Conservation (phyloP, 805 yeast genomes). For the Priceomyces medius region DNA sequence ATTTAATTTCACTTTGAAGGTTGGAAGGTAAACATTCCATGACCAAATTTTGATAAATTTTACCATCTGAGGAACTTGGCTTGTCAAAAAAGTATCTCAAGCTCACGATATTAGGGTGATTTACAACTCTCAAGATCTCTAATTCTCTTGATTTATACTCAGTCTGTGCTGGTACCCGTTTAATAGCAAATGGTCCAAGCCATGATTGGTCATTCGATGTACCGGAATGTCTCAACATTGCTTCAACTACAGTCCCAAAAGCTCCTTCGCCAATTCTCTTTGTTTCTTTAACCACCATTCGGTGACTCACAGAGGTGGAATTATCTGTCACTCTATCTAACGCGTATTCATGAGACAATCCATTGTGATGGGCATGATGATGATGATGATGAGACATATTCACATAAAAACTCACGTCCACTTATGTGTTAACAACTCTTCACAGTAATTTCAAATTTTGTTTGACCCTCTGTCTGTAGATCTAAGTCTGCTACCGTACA, state of each 20-base stretch:
- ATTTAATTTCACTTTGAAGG: constrained; percentile 70
- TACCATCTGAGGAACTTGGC: constrained; percentile 59
- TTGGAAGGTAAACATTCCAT: constrained; percentile 88
- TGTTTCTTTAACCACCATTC: constrained; percentile 70
- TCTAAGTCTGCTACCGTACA: not conserved
- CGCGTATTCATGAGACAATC: constrained; percentile 29
- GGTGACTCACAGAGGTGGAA: constrained; percentile 48
- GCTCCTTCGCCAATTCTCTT: constrained; percentile 84
- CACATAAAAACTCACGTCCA: not conserved
- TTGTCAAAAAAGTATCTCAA: constrained; percentile 71
- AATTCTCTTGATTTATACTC: constrained; percentile 82
- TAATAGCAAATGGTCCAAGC: constrained; percentile 83
- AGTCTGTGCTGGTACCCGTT: constrained; percentile 83
- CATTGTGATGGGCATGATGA: constrained; percentile 2
- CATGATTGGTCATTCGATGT: constrained; percentile 31
- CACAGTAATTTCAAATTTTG: not conserved
- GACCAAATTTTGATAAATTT: constrained; percentile 74
- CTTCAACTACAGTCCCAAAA: constrained; percentile 81
- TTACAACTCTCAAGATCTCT: constrained; percentile 69
- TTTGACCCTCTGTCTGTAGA: not conserved
- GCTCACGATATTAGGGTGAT: constrained; percentile 76
- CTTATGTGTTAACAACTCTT: too few relatives aligned
- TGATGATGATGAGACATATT: constrained; percentile 4
- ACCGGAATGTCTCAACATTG: constrained; percentile 42
- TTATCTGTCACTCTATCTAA: constrained; percentile 56